Base-by-base conservation (phyloP, 2,329 filamentous ascomycete species). In the Bipolaris victoriae region DNA sequence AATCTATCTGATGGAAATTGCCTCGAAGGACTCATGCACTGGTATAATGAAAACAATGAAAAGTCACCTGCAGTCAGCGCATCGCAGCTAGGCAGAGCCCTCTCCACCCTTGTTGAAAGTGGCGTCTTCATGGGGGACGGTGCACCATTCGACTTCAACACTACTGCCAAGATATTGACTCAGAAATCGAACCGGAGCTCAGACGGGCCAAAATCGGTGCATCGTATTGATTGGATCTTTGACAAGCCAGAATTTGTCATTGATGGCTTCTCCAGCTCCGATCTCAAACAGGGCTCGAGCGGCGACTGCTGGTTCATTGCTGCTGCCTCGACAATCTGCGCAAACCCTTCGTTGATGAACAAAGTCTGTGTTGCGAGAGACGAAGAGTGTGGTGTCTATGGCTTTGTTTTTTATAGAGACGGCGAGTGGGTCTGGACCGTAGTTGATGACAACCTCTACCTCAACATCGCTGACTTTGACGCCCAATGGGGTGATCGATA, bases 301-400 rank as follows among this genome's bases (percentile, higher is more conserved):
- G 91, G 91, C 0, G 90, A 96, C 70, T 96, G 92, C 73, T 96
- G 91, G 91, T 85, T 95, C 57, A 86, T 96, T 77, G 88, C 91
- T 9, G 90, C 90, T 1, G 77, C 96, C 26, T 91, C 89, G 63
- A 91, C 90, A 0, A 81, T 95, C 43, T 88, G 86, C 65, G 91
- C 90, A 71, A 89, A 90, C 73, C 78, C 83, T 15, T 84, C 84
- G 0, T 76, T 94, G 46, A 90, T 95, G 49, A 84, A 92, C 70
- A 85, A 81, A 51, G 80, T 92, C 5, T 95, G 90, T 63, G 90
- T 95, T 33, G 88, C 85, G 3, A 83, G 85, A 20, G 85, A 95
- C 63, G 85, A 90, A 69, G 82, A 85, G 22, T 86, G 92, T 3
- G 91, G 91, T 4, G 90, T 94, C 0, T 95, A 95, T 62, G 91